A percentile compares a stretch with the other conserved stretches of the same genome.
Evolutionary conservation across 2,329 filamentous ascomycete species (phyloP).

Genomic region (Fusarium austroafricanum): DNA sequence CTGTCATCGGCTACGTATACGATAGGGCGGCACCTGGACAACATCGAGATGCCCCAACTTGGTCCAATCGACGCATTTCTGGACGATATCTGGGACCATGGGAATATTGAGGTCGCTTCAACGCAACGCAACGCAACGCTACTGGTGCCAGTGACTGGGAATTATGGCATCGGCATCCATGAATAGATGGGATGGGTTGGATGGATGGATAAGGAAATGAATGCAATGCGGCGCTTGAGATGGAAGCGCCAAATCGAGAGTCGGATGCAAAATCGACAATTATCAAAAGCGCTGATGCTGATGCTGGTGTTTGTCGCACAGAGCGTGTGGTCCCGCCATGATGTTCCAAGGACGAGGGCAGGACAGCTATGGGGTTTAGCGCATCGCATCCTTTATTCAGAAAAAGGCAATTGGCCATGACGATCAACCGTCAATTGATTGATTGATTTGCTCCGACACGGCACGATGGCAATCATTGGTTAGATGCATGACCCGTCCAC

Average conservation of each 20-base stretch:
- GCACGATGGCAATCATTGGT: conserved; percentile 24
- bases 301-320: conserved; percentile 21
- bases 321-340: conserved; percentile 16
- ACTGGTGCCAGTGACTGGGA: conserved; percentile 25
- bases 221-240: background rate
- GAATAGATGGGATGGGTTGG: background rate
- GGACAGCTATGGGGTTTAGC: conserved; percentile 10
- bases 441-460: conserved; percentile 29
- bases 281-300: conserved; percentile 4
- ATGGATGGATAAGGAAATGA: background rate
- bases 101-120: conserved; percentile 20
- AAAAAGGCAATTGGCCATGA: conserved; percentile 28
- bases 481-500: conserved; percentile 24
- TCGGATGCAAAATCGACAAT: conserved; percentile 2
- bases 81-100: conserved; percentile 37
- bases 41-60: conserved; percentile 41
- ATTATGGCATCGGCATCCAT: conserved; percentile 12
- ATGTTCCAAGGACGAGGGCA: conserved; percentile 34
- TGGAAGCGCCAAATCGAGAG: conserved; percentile 8
- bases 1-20: conserved; percentile 39
- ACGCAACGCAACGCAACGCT: conserved; percentile 34
- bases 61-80: conserved; percentile 39
- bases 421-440: conserved; percentile 38
- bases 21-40: conserved; percentile 40
- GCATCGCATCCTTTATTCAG: conserved; percentile 32